These are phyloP conservation scores for Tulasnella sp. DNA, from an alignment of 768 basidiomycete species.

Conservation along the genomic window DNA sequence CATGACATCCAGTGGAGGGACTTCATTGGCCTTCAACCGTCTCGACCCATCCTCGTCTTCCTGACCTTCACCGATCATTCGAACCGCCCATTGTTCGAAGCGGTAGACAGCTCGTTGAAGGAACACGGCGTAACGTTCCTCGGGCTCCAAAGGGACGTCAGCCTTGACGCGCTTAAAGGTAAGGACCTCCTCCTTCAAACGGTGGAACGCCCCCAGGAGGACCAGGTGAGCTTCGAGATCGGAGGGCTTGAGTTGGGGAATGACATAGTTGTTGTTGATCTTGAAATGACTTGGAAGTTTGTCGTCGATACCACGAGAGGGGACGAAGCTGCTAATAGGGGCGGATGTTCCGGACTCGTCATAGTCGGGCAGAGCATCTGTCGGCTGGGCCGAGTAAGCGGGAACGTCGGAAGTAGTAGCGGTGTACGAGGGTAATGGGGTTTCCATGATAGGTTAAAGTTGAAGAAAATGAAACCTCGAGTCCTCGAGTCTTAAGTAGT, in stretches of 20 bases:
- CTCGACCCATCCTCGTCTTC: neutral
- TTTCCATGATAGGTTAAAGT: neutral
- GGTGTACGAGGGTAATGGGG: neutral
- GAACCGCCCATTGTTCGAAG: slow-evolving; percentile 19
- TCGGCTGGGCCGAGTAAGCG: neutral
- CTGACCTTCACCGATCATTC: neutral
- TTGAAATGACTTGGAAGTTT: neutral
- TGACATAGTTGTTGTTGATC: neutral
- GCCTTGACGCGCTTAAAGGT: neutral
- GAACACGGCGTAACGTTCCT: slow-evolving; percentile 15
- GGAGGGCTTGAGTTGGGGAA: slow-evolving; percentile 17
- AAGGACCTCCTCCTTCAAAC: slow-evolving; percentile 10
- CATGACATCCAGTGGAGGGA: slow-evolving; percentile 5
- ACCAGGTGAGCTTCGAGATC: slow-evolving; percentile 21
- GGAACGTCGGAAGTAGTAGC: neutral
- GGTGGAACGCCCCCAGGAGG: slow-evolving; percentile 21
- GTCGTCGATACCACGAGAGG: neutral
- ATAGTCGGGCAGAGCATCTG: neutral
- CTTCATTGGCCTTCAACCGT: neutral
- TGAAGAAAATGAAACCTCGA: too few species aligned
- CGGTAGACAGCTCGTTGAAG: slow-evolving; percentile 19
- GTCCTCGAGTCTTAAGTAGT: neutral
- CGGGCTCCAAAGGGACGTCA: neutral
- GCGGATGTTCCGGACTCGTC: neutral
- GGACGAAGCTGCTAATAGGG: neutral